Evolutionary conservation across 495 filamentous ascomycete species (phyloP).

Genomic region (Aspergillus saccharolyticus): DNA sequence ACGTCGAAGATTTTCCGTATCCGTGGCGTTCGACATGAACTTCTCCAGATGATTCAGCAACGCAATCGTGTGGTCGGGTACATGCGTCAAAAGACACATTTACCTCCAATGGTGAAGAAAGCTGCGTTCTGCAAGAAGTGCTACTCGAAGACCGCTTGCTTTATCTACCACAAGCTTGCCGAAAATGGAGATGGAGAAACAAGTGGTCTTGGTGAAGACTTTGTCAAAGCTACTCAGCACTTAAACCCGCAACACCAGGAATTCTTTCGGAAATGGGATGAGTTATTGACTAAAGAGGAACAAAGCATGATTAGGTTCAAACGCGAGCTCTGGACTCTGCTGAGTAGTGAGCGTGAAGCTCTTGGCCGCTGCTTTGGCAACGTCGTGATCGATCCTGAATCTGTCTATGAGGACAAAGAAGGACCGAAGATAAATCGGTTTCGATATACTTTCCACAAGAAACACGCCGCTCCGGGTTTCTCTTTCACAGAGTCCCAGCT

Average conservation of each 20-base stretch:
- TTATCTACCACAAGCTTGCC: conserved; percentile 88
- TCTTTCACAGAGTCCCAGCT: conserved; percentile 91
- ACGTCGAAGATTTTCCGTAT: conserved; percentile 79
- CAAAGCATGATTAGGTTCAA: conserved; percentile 76
- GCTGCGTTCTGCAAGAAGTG: conserved; percentile 72
- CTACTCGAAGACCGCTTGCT: conserved; percentile 83
- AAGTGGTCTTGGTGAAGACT: conserved; percentile 68
- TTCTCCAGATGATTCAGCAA: conserved; percentile 92
- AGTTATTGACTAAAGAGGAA: conserved; percentile 89
- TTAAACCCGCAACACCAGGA: conserved; percentile 65
- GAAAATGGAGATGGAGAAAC: conserved; percentile 79
- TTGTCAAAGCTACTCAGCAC: conserved; percentile 68
- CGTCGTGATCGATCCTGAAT: conserved; percentile 74
- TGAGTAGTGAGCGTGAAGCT: conserved; percentile 82
- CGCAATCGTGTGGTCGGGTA: conserved; percentile 86
- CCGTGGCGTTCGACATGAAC: conserved; percentile 74
- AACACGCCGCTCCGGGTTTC: conserved; percentile 49
- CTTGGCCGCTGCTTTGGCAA: conserved; percentile 72
- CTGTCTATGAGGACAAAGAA: conserved; percentile 58
- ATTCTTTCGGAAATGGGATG: conserved; percentile 94
- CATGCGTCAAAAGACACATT: conserved; percentile 69
- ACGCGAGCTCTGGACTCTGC: conserved; percentile 91
- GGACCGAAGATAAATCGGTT: conserved; percentile 85
- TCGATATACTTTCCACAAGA: conserved; percentile 75
- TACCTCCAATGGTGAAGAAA: conserved; percentile 82